Percentiles rank a stretch among this genome's conserved stretches.
Evolutionary conservation across 768 basidiomycete species (phyloP).

Genomic region (Porphyrellus cyaneotinctus): DNA sequence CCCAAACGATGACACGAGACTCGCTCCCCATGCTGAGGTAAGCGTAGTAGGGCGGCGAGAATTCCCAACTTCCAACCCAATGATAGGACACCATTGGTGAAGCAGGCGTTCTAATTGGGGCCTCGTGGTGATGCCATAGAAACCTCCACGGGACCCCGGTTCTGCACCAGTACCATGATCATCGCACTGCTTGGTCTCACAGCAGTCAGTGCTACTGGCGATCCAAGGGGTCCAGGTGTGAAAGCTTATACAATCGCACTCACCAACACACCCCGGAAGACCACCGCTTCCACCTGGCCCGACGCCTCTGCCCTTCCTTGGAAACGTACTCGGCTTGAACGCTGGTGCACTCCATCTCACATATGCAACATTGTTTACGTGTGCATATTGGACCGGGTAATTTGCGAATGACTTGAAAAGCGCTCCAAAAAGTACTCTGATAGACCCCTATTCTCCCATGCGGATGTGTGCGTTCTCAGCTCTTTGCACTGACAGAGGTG

Average conservation of each 20-base stretch:
- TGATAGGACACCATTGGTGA: no score
- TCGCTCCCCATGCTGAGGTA: no score
- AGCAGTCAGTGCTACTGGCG: not conserved
- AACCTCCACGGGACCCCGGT: no score
- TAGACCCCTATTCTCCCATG: constrained; percentile 1
- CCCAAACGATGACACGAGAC: no score
- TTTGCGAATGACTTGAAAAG: constrained; percentile 50
- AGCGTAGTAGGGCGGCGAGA: no score
- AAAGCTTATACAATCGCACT: no score
- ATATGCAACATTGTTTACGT: constrained; percentile 9
- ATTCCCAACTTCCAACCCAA: no score
- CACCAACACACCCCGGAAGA: not conserved
- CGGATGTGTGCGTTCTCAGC: constrained; percentile 3
- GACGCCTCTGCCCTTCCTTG: constrained; percentile 9
- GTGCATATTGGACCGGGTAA: constrained; percentile 39
- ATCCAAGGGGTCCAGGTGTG: no score
- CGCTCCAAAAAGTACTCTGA: constrained; percentile 49
- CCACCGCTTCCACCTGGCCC: constrained; percentile 20
- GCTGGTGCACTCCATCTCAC: constrained; percentile 6
- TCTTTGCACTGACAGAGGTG: not conserved
- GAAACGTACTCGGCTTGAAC: constrained; percentile 9
- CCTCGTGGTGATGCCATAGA: no score
- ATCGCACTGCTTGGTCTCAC: not conserved
- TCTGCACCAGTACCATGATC: no score
- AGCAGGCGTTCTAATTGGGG: no score